These are phyloP conservation scores for Podospora conica DNA, from an alignment of 495 filamentous ascomycete species.

Conservation along the genomic window DNA sequence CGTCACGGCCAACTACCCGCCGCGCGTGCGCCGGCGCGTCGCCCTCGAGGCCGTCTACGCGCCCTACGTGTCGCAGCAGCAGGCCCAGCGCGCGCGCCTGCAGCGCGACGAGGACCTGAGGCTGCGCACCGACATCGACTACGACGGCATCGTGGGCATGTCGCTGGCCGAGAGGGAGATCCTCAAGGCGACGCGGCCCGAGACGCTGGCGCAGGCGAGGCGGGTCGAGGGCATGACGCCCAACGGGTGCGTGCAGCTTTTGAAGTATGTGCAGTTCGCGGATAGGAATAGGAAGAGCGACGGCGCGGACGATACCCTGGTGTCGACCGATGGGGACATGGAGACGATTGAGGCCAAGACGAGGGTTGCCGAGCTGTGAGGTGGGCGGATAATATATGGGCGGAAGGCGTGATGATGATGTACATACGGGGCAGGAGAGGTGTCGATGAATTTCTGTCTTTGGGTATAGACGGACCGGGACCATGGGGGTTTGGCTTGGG, in stretches of 20 bases:
- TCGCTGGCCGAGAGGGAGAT: constrained; percentile 69
- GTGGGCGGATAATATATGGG: neutral
- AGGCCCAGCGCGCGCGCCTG: constrained; percentile 55
- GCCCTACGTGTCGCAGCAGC: constrained; percentile 72
- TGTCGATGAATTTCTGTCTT: neutral
- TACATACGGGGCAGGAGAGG: neutral
- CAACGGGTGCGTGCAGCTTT: constrained; percentile 49
- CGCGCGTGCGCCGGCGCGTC: constrained; percentile 58
- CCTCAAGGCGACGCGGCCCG: constrained; percentile 64
- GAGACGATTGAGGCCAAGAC: constrained; percentile 36
- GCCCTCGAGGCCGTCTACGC: constrained; percentile 77
- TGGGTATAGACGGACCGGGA: neutral
- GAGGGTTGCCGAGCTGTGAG: constrained; percentile 30
- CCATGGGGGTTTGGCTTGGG: neutral
- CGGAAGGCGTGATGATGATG: neutral
- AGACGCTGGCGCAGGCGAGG: constrained; percentile 81
- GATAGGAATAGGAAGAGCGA: neutral
- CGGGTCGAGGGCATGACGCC: constrained; percentile 77
- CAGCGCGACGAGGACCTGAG: constrained; percentile 68
- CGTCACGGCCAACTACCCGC: constrained; percentile 38
- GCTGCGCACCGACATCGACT: constrained; percentile 74
- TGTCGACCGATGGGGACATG: constrained; percentile 24
- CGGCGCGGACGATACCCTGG: constrained; percentile 13
- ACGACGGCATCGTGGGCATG: constrained; percentile 61
- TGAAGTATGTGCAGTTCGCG: constrained; percentile 41